These are phyloP conservation scores for Phaeophleospora eucalypticola DNA, from an alignment of 2,329 filamentous ascomycete genomes.

Conservation along the genomic window DNA sequence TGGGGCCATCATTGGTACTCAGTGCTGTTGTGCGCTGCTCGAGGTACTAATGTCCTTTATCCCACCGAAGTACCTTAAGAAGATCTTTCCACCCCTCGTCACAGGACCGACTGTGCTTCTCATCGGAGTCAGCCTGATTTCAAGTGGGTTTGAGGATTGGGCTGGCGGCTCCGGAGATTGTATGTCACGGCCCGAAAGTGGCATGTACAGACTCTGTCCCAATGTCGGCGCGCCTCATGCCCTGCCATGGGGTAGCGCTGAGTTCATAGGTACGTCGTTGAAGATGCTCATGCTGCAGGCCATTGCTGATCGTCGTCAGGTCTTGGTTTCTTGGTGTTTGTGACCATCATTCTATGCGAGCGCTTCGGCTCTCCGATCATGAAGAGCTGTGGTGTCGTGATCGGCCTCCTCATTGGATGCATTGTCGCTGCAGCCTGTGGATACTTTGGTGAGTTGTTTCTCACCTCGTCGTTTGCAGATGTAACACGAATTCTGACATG, in stretches of 20 bases:
- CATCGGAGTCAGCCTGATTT: constrained; percentile 70
- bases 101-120: constrained; percentile 65
- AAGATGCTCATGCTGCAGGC: not conserved
- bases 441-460: constrained; percentile 56
- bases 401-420: constrained; percentile 71
- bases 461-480: not conserved
- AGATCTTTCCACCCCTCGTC: constrained; percentile 73
- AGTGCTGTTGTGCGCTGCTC: constrained; percentile 47
- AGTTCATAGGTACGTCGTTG: constrained; percentile 56
- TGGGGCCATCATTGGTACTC: constrained; percentile 68
- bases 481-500: constrained; percentile 40
- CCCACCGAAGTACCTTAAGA: constrained; percentile 58
- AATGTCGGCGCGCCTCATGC: constrained; percentile 64
- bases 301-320: constrained; percentile 23
- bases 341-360: constrained; percentile 75
- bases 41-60: constrained; percentile 73
- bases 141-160: constrained; percentile 72
- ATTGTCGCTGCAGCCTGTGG: constrained; percentile 73
- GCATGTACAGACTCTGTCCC: constrained; percentile 62
- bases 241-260: constrained; percentile 71
- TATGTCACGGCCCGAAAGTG: constrained; percentile 42
- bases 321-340: constrained; percentile 74
- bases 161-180: constrained; percentile 66
- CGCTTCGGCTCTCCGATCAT: constrained; percentile 79
- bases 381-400: constrained; percentile 73